phyloP scores from a whole-genome alignment of 805 yeast genomes.

The Candida hungchunana region DNA sequence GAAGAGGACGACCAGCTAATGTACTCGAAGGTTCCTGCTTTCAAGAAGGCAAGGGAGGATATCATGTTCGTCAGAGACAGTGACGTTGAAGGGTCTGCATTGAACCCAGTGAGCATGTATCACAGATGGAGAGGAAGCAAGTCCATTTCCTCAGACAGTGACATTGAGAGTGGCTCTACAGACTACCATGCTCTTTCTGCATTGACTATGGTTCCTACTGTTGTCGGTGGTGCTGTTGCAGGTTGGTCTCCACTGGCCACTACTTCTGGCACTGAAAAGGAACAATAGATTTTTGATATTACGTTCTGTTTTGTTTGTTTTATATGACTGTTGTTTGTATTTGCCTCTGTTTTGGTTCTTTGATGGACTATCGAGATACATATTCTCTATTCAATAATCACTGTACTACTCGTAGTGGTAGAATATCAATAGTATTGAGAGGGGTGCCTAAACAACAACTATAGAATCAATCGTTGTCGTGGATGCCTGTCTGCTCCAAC shows the following conservation, averaged over 20 bases:
- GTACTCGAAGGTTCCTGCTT: constrained; percentile 30
- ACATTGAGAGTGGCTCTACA: constrained; percentile 12
- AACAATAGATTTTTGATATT: constrained; percentile 4
- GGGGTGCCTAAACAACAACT: background rate
- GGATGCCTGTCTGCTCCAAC: constrained; percentile 23
- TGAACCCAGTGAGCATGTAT: constrained; percentile 25
- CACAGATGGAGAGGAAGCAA: constrained; percentile 25
- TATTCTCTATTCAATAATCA: too few relatives aligned
- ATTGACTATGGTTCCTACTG: constrained; percentile 48
- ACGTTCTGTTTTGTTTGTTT: background rate
- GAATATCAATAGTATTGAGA: too few relatives aligned
- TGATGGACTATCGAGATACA: too few relatives aligned
- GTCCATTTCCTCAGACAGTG: constrained; percentile 3
- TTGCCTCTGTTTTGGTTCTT: background rate
- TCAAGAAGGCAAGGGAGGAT: constrained; percentile 29
- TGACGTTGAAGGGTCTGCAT: constrained; percentile 16
- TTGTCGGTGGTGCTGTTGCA: constrained; percentile 55
- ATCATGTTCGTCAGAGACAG: constrained; percentile 24
- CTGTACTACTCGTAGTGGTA: too few relatives aligned
- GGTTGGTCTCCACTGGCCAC: constrained; percentile 38
- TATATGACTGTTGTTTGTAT: background rate
- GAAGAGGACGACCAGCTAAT: constrained; percentile 19
- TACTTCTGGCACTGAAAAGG: constrained; percentile 1
- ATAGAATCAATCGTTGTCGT: constrained; percentile 3
- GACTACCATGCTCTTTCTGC: constrained; percentile 34